Evolutionary conservation across 495 filamentous ascomycete genomes (phyloP).

Genomic region (Neurospora sp.): DNA sequence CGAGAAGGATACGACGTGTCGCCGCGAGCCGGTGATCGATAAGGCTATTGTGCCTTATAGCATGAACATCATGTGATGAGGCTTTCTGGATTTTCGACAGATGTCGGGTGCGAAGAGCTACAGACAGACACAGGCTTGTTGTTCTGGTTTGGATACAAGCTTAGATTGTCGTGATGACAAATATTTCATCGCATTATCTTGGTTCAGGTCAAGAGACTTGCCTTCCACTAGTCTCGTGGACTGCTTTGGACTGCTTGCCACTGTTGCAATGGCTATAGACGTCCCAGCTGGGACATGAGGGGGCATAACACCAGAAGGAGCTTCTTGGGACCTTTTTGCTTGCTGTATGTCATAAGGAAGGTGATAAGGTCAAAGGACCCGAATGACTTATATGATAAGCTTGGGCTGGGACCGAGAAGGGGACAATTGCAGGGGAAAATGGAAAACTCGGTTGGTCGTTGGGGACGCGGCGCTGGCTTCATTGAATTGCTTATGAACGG

Average conservation of each 20-base stretch:
- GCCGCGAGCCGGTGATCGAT: constrained; percentile 40
- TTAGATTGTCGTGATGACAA: neutral
- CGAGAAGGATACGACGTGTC: constrained; percentile 42
- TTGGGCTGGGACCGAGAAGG: neutral
- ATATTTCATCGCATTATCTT: neutral
- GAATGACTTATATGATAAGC: neutral
- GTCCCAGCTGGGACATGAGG: neutral
- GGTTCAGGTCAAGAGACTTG: neutral
- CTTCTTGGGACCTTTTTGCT: neutral
- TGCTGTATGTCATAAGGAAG: neutral
- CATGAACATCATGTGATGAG: constrained; percentile 9
- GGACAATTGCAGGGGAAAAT: neutral
- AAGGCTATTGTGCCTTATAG: constrained; percentile 45
- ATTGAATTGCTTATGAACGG: neutral
- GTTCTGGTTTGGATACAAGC: neutral
- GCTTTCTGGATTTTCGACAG: neutral
- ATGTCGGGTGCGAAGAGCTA: neutral
- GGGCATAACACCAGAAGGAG: neutral
- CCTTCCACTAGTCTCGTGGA: neutral
- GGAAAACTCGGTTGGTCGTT: neutral
- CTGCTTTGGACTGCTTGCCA: too few relatives aligned
- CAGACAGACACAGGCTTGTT: neutral
- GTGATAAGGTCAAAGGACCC: neutral
- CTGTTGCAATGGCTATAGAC: neutral
- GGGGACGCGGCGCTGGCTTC: neutral